These are phyloP conservation scores for Plasmodium vivax DNA, from an alignment of 169 alveolate genomes.

Conservation along the genomic window DNA sequence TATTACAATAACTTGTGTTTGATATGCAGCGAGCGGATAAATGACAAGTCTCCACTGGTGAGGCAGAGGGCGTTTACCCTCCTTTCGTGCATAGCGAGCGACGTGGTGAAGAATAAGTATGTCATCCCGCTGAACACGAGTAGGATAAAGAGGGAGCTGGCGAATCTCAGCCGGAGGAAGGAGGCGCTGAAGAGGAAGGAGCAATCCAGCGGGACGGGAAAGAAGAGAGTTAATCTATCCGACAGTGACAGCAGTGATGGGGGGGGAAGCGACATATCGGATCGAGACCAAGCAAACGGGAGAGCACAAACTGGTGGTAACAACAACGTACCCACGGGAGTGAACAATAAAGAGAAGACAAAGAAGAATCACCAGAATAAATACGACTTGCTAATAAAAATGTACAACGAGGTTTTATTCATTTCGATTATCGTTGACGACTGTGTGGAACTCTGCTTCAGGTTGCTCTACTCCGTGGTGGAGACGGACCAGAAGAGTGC, in stretches of 20 bases:
- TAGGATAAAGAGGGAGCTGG: constrained; percentile 72
- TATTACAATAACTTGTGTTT: constrained; percentile 75
- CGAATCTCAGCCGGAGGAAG: constrained; percentile 45
- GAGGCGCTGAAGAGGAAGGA: constrained; percentile 47
- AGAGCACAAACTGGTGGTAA: neutral
- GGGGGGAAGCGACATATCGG: neutral
- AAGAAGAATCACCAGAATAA: neutral
- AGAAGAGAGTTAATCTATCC: constrained; percentile 42
- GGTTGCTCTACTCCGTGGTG: constrained; percentile 77
- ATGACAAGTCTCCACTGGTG: constrained; percentile 84
- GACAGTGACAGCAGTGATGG: constrained; percentile 34
- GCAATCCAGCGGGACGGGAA: neutral
- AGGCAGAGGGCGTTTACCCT: constrained; percentile 84
- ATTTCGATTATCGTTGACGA: constrained; percentile 55
- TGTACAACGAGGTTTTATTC: constrained; percentile 66
- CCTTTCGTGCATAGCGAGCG: constrained; percentile 77
- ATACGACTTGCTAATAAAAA: constrained; percentile 41
- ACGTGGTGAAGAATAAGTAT: constrained; percentile 78
- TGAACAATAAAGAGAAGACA: neutral
- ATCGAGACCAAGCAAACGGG: neutral
- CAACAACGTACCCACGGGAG: neutral
- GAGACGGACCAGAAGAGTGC: constrained; percentile 84
- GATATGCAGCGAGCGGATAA: constrained; percentile 78
- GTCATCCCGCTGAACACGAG: constrained; percentile 72
- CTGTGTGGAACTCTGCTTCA: constrained; percentile 59